phyloP scores from a whole-genome alignment of 495 filamentous ascomycete species.

The Penicillium daleae region DNA sequence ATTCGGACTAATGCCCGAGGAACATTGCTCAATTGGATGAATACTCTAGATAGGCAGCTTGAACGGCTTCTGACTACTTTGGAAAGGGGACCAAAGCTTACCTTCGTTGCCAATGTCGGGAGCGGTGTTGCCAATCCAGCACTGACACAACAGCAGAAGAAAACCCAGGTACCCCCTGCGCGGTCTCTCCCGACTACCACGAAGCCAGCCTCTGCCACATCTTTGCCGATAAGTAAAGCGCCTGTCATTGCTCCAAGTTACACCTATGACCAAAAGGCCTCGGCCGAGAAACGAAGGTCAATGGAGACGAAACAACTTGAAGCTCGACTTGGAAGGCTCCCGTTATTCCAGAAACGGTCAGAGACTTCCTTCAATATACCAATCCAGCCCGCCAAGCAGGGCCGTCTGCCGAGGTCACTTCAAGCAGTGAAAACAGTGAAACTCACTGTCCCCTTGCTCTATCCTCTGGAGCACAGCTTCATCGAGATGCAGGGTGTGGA shows the following conservation, averaged over 20 bases:
- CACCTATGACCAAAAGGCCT: constrained; percentile 58
- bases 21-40: constrained; percentile 70
- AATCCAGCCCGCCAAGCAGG: constrained; percentile 66
- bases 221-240: constrained; percentile 15
- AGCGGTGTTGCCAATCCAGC: constrained; percentile 28
- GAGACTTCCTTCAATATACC: constrained; percentile 75
- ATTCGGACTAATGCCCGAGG: constrained; percentile 51
- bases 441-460: constrained; percentile 71
- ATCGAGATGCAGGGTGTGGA: constrained; percentile 68
- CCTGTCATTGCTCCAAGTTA: constrained; percentile 47
- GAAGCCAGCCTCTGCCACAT: background rate
- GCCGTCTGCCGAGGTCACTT: constrained; percentile 64
- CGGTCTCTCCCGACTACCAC: constrained; percentile 2
- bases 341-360: constrained; percentile 68
- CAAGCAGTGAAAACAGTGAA: constrained; percentile 66
- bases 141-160: constrained; percentile 50
- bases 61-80: constrained; percentile 72
- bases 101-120: constrained; percentile 66
- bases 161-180: constrained; percentile 41
- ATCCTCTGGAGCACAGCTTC: constrained; percentile 70
- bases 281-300: constrained; percentile 66
- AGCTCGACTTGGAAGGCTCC: constrained; percentile 71
- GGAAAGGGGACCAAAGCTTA: constrained; percentile 77
- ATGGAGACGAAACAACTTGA: constrained; percentile 75
- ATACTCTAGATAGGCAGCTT: constrained; percentile 73